Evolutionary conservation across 2,329 filamentous ascomycete species (phyloP).

Genomic region (Colletotrichum sp.): DNA sequence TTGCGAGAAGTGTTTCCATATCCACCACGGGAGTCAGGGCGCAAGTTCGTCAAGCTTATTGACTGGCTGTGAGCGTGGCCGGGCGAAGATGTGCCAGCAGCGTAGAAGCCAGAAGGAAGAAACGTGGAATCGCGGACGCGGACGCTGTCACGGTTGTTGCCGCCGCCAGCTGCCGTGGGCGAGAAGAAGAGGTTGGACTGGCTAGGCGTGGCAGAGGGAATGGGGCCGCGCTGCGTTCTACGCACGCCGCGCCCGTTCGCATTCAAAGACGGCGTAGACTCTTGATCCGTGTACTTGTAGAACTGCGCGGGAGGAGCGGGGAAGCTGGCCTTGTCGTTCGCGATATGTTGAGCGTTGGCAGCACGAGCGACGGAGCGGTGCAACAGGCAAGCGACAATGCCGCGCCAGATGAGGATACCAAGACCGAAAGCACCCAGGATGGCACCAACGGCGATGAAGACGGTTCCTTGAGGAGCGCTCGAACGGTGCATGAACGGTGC

Average conservation of each 20-base stretch:
- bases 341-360: slow-evolving; percentile 73
- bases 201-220: slow-evolving; percentile 62
- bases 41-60: slow-evolving; percentile 66
- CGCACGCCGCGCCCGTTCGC: slow-evolving; percentile 55
- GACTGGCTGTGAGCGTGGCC: slow-evolving; percentile 51
- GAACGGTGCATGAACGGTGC: slow-evolving; percentile 95
- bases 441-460: slow-evolving; percentile 94
- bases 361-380: slow-evolving; percentile 90
- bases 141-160: slow-evolving; percentile 43
- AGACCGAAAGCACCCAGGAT: slow-evolving; percentile 83
- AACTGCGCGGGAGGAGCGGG: slow-evolving; percentile 62
- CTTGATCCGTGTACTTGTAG: slow-evolving; percentile 68
- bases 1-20: slow-evolving; percentile 43
- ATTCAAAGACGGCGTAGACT: slow-evolving; percentile 57
- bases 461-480: slow-evolving; percentile 84
- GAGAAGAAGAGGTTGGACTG: slow-evolving; percentile 89
- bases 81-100: slow-evolving; percentile 64
- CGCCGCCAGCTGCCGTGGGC: slow-evolving; percentile 78
- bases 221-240: slow-evolving; percentile 56
- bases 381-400: slow-evolving; percentile 85
- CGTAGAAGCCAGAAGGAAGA: slow-evolving; percentile 90
- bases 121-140: slow-evolving; percentile 79
- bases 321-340: slow-evolving; percentile 73
- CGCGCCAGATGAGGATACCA: slow-evolving; percentile 87
- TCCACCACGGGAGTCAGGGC: slow-evolving; percentile 60